phyloP scores from a whole-genome alignment of 345 rosid genomes.

The Arabidopsis thaliana region DNA sequence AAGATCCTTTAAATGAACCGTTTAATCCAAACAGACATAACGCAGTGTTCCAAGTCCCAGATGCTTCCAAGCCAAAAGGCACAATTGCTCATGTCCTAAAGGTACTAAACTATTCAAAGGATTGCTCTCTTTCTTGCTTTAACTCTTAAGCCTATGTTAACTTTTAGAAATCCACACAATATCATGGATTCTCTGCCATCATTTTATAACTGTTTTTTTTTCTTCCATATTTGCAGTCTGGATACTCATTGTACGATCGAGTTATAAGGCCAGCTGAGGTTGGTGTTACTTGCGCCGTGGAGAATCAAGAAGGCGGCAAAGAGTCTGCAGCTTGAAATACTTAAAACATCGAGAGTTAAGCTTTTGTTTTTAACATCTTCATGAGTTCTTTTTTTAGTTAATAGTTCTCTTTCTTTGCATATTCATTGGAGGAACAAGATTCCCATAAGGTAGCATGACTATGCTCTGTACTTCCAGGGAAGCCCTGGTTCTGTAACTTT shows the following conservation, averaged over 20 bases:
- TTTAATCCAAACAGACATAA: slow-evolving; percentile 92
- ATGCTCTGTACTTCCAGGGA: slow-evolving; percentile 31
- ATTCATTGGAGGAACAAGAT: slow-evolving; percentile 36
- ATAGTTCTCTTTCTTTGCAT: neutral
- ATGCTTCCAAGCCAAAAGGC: slow-evolving; percentile 86
- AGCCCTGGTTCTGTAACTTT: slow-evolving; percentile 30
- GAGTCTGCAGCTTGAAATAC: slow-evolving; percentile 49
- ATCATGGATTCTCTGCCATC: slow-evolving; percentile 14
- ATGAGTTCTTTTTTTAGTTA: neutral
- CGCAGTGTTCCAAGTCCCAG: slow-evolving; percentile 80
- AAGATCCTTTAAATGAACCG: slow-evolving; percentile 75
- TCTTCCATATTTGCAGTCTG: slow-evolving; percentile 59
- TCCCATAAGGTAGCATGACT: slow-evolving; percentile 24
- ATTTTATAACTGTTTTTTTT: slow-evolving; percentile 1
- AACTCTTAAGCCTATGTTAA: neutral
- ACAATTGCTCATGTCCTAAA: slow-evolving; percentile 81
- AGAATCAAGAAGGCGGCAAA: slow-evolving; percentile 45
- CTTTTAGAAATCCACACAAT: slow-evolving; percentile 1
- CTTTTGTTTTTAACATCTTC: slow-evolving; percentile 29
- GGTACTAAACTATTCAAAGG: slow-evolving; percentile 50
- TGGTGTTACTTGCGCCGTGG: slow-evolving; percentile 72
- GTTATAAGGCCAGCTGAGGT: slow-evolving; percentile 96
- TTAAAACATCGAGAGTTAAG: slow-evolving; percentile 8
- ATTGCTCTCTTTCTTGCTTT: slow-evolving; percentile 22
- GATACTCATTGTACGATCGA: slow-evolving; percentile 76